Conservation (phyloP, 2,329 filamentous ascomycete species). For the Trichoderma afroharzianum region DNA sequence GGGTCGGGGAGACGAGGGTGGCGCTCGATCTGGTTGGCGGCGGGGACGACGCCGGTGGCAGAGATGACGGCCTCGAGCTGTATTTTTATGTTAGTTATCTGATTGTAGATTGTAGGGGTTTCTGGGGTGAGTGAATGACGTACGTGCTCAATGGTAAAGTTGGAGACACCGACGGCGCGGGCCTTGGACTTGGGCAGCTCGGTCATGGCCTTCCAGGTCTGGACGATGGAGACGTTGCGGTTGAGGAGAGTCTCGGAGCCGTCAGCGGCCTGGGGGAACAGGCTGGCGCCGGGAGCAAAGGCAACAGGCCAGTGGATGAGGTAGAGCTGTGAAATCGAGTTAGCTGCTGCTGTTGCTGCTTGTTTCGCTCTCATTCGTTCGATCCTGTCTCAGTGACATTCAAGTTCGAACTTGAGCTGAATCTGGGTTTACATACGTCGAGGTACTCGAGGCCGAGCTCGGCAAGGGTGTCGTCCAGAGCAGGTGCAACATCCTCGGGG, state of each 20-base stretch:
- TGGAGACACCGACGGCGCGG: conserved; percentile 68
- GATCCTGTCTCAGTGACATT: neutral
- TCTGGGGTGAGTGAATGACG: neutral
- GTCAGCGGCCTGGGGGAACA: conserved; percentile 43
- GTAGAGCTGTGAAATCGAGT: conserved; percentile 41
- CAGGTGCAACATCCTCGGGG: conserved; percentile 55
- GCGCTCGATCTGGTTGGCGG: conserved; percentile 67
- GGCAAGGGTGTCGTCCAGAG: conserved; percentile 53
- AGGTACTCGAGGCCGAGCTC: conserved; percentile 56
- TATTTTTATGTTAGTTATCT: conserved; percentile 14
- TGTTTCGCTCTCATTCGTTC: neutral
- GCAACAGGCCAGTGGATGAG: conserved; percentile 62
- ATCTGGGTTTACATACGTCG: conserved; percentile 38
- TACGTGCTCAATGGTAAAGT: conserved; percentile 60
- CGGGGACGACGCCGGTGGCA: conserved; percentile 54
- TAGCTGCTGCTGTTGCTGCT: neutral
- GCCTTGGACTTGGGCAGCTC: conserved; percentile 59
- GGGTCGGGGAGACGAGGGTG: conserved; percentile 60
- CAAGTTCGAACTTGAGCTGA: neutral
- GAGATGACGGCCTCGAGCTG: conserved; percentile 53
- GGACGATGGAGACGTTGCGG: conserved; percentile 37
- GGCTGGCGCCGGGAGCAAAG: conserved; percentile 37
- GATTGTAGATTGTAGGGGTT: neutral
- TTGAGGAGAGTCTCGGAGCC: conserved; percentile 42
- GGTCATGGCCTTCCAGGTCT: conserved; percentile 50